These are phyloP conservation scores for Backusella parvicylindrica DNA, from an alignment of 192 early-diverging fungal species.

Conservation along the genomic window DNA sequence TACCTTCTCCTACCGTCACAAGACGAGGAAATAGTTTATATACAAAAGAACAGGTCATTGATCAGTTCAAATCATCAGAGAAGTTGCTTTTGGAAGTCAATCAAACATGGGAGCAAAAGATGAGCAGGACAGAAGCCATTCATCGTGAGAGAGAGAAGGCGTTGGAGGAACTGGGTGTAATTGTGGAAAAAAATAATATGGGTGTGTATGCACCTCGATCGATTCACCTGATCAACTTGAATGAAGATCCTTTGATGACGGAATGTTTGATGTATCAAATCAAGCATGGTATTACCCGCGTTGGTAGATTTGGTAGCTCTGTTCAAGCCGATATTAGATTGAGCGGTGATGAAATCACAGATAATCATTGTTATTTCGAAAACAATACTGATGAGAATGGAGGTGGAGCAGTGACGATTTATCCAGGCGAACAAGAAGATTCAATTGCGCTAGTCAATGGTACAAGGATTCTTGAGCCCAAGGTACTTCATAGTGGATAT, in stretches of 20 bases:
- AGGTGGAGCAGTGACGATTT: slow-evolving; percentile 51
- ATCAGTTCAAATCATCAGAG: slow-evolving; percentile 69
- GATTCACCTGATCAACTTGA: slow-evolving; percentile 72
- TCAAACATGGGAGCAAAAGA: slow-evolving; percentile 73
- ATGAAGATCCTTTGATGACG: slow-evolving; percentile 74
- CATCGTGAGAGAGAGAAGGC: slow-evolving; percentile 58
- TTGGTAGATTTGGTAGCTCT: slow-evolving; percentile 42
- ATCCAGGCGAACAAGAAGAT: slow-evolving; percentile 41
- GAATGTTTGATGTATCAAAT: slow-evolving; percentile 79
- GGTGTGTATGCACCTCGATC: slow-evolving; percentile 66
- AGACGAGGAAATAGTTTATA: slow-evolving; percentile 14
- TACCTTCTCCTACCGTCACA: slow-evolving; percentile 20
- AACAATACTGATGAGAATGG: slow-evolving; percentile 30
- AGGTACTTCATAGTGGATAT: slow-evolving; percentile 63
- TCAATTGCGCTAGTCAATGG: slow-evolving; percentile 78
- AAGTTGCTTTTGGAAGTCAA: slow-evolving; percentile 77
- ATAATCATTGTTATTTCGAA: slow-evolving; percentile 64
- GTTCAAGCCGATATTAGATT: slow-evolving; percentile 44
- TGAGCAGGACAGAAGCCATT: slow-evolving; percentile 56
- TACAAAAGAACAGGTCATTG: slow-evolving; percentile 47
- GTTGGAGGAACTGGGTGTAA: slow-evolving; percentile 65
- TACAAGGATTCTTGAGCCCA: slow-evolving; percentile 51
- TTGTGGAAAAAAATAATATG: slow-evolving; percentile 52
- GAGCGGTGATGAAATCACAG: slow-evolving; percentile 41
- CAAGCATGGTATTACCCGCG: slow-evolving; percentile 57